phyloP scores from a whole-genome alignment of 345 rosid species.

The Brassica juncea region DNA sequence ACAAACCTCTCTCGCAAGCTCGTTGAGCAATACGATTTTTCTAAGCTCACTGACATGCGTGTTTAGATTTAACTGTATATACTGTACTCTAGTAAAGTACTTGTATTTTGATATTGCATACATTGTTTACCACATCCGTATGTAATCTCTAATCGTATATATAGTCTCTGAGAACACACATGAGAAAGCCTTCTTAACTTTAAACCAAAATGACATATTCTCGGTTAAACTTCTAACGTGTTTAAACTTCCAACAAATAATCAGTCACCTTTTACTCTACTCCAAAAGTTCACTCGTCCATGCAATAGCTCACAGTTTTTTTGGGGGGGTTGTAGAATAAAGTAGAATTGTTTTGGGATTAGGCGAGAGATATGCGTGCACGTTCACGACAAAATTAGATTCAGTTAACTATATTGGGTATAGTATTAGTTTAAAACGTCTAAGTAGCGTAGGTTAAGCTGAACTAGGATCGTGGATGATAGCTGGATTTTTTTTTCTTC shows the following conservation, averaged over 20 bases:
- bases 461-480: conserved; percentile 36
- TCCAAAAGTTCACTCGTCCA: background rate
- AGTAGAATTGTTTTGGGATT: conserved; percentile 30
- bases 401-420: conserved; percentile 1
- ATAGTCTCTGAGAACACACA: background rate
- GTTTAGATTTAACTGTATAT: background rate
- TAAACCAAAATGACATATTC: background rate
- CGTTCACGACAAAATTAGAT: conserved; percentile 35
- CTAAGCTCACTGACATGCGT: background rate
- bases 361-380: conserved; percentile 45
- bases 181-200: background rate
- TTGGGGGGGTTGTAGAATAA: background rate
- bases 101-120: background rate
- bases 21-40: too few species aligned
- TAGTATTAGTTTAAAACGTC: conserved; percentile 7
- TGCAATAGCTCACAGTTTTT: background rate
- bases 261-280: background rate
- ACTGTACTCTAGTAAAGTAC: background rate
- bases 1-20: background rate
- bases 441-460: conserved; percentile 23
- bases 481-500: conserved; percentile 22
- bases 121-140: background rate
- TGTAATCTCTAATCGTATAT: background rate
- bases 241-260: background rate
- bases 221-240: background rate